These are phyloP conservation scores for Podaxis sp. DNA, from an alignment of 768 basidiomycete species.

Conservation along the genomic window DNA sequence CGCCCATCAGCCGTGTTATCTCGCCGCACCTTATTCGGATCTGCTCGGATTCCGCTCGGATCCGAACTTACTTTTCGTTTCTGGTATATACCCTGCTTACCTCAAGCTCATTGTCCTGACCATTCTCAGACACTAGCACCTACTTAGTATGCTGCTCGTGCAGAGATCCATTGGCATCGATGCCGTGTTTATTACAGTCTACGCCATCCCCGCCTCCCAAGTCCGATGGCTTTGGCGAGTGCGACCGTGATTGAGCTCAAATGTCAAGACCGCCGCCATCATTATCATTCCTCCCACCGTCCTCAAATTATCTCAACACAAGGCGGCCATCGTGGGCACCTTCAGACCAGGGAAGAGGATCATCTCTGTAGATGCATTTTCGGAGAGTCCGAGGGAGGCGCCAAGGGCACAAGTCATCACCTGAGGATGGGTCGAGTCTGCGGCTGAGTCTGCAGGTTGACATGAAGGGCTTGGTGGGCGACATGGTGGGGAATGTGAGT, in stretches of 20 bases:
- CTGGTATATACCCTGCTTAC: too few relatives aligned
- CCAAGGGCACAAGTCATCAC: constrained; percentile 22
- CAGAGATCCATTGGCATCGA: background rate
- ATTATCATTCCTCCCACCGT: constrained; percentile 8
- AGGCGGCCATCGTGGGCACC: constrained; percentile 29
- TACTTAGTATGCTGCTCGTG: too few relatives aligned
- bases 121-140: too few relatives aligned
- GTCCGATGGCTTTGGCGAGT: background rate
- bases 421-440: constrained; percentile 65
- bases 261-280: background rate
- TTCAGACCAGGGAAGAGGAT: constrained; percentile 17
- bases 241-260: background rate
- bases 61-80: too few relatives aligned
- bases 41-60: too few relatives aligned
- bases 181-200: background rate
- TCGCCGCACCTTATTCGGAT: too few relatives aligned
- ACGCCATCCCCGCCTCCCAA: background rate
- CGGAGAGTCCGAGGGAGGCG: constrained; percentile 9
- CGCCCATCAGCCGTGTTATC: too few relatives aligned
- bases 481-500: constrained; percentile 81
- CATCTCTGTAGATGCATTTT: constrained; percentile 2
- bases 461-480: constrained; percentile 77
- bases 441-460: constrained; percentile 66
- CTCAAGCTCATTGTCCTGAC: too few relatives aligned
- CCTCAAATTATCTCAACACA: constrained; percentile 10